Base-by-base conservation (phyloP, 1,284 basidiomycete genomes). In the Naganishia cerealis region DNA sequence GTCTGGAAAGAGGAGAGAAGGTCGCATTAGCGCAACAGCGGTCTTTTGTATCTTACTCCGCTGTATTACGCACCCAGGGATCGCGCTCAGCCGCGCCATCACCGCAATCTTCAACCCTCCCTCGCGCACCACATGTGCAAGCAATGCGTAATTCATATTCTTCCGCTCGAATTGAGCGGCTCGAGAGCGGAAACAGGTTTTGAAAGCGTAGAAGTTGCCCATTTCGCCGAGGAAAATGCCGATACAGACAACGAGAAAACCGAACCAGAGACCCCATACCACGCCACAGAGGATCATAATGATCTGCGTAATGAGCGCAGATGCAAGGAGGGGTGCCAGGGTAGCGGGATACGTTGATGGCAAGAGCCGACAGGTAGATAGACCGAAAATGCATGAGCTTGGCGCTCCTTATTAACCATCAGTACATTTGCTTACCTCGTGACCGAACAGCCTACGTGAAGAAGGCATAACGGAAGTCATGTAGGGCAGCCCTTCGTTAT, bases 91-190 rank as follows among this genome's bases (percentile, higher is more conserved):
- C 36, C 90, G 85, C 8, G 87, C 87, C 53, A 90, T 84, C 36
- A 91, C 82, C 1, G 89, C 87, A 72, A 92, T 86, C 75, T 83
- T 86, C 80, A 92, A 90, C 0, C 90, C 90, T 21, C 91, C 91
- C 29, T 90, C 87, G 7, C 89, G 83, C 6, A 92, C 87, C 50
- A 90, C 87, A 70, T 86, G 84, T 0, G 89, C 88, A 52, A 93
- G 83, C 76, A 89, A 90, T 3, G 87, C 90, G 77, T 92, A 94
- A 42, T 83, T 82, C 43, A 91, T 82, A 68, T 88, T 88, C 36
- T 84, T 86, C 73, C 84, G 82, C 80, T 93, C 90, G 59, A 87
- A 81, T 75, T 89, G 90, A 69, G 87, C 86, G 0, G 87, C 90
- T 24, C 86, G 85, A 1, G 85, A 80, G 3, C 85, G 78, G 74